Evolutionary conservation across 2,329 filamentous ascomycete genomes (phyloP).

Genomic region (Talaromyces atroroseus): DNA sequence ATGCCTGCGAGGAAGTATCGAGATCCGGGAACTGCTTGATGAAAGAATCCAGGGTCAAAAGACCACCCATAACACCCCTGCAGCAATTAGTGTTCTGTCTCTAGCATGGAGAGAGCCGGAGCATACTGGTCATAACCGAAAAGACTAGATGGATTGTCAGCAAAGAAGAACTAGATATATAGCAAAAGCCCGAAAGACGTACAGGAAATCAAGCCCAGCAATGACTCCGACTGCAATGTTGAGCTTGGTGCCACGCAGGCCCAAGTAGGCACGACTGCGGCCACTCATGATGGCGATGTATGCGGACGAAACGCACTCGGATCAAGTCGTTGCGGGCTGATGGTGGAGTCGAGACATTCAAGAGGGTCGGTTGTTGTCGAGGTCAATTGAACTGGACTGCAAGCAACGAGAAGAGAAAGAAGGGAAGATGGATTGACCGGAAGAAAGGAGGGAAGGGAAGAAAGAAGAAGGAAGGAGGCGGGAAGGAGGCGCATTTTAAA

Average conservation of each 20-base stretch:
- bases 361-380: neutral
- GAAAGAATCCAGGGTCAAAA: slow-evolving; percentile 64
- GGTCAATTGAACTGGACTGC: neutral
- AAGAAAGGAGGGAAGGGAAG: neutral
- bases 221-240: slow-evolving; percentile 66
- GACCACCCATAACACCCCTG: slow-evolving; percentile 65
- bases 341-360: neutral
- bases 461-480: neutral
- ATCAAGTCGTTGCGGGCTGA: neutral
- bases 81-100: slow-evolving; percentile 16
- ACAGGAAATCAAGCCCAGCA: slow-evolving; percentile 67
- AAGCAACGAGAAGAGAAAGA: neutral
- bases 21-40: slow-evolving; percentile 51
- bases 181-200: slow-evolving; percentile 13
- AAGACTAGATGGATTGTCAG: slow-evolving; percentile 24
- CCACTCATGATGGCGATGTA: slow-evolving; percentile 26
- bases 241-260: slow-evolving; percentile 59
- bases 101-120: neutral
- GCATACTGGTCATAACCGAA: slow-evolving; percentile 60
- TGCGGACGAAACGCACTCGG: neutral
- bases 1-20: slow-evolving; percentile 40
- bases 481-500: neutral
- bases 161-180: slow-evolving; percentile 11
- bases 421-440: too few relatives aligned
- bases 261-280: slow-evolving; percentile 49